Evolutionary conservation across 2,329 filamentous ascomycete species (phyloP).

Genomic region (Penicillium sp.): DNA sequence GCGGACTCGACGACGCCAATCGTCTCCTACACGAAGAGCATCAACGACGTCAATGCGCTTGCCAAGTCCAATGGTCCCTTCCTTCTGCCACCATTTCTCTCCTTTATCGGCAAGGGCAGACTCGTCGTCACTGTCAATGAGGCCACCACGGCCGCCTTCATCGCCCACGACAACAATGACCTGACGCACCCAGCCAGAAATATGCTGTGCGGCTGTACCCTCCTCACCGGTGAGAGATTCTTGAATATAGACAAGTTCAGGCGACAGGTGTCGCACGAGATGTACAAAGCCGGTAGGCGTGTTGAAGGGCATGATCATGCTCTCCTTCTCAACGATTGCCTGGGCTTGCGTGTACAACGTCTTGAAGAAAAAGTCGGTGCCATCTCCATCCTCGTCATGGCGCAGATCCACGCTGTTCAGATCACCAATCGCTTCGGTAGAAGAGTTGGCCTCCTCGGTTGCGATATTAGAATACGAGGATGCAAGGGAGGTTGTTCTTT

Average conservation of each 20-base stretch:
- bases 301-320: constrained; percentile 83
- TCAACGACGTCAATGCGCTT: constrained; percentile 87
- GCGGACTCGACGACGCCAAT: constrained; percentile 75
- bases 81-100: constrained; percentile 56
- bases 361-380: constrained; percentile 61
- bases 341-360: constrained; percentile 75
- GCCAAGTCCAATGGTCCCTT: constrained; percentile 76
- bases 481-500: constrained; percentile 58
- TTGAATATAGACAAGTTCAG: constrained; percentile 81
- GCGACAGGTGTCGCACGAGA: constrained; percentile 77
- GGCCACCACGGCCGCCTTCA: constrained; percentile 59
- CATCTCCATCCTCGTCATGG: constrained; percentile 43
- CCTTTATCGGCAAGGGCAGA: constrained; percentile 32
- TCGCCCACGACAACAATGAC: constrained; percentile 54
- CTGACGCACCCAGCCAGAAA: constrained; percentile 58
- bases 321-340: constrained; percentile 72
- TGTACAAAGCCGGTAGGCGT: constrained; percentile 76
- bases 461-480: constrained; percentile 88
- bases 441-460: constrained; percentile 55
- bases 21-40: constrained; percentile 71
- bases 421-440: constrained; percentile 44
- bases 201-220: constrained; percentile 65
- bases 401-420: constrained; percentile 43
- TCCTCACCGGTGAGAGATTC: constrained; percentile 72
- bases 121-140: constrained; percentile 71